These are phyloP conservation scores for Russula earlei DNA, from an alignment of 768 basidiomycete species.

Conservation along the genomic window DNA sequence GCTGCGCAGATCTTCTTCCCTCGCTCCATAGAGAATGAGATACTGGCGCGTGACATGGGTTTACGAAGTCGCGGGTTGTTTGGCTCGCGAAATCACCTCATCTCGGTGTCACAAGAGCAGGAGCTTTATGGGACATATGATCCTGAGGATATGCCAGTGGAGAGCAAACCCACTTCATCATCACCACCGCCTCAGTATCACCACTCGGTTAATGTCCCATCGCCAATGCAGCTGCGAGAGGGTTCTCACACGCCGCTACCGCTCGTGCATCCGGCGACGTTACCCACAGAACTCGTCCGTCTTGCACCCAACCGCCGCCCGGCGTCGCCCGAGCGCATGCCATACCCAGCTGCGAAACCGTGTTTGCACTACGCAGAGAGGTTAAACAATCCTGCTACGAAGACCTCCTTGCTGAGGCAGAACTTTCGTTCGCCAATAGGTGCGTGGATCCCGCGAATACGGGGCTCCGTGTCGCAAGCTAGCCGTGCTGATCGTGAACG, in stretches of 20 bases:
- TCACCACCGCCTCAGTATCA: neutral
- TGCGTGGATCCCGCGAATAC: neutral
- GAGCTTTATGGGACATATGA: constrained; percentile 18
- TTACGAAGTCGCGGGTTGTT: constrained; percentile 4
- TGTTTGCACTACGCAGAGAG: neutral
- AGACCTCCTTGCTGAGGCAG: neutral
- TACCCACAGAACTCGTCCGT: neutral
- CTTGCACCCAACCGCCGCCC: constrained; percentile 17
- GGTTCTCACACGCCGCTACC: neutral
- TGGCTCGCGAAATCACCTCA: constrained; percentile 7
- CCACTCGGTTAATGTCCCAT: neutral
- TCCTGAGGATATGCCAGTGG: neutral
- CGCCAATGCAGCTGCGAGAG: neutral
- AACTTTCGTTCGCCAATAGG: constrained; percentile 8
- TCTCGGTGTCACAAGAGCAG: constrained; percentile 17
- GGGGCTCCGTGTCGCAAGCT: neutral
- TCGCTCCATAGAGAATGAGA: constrained; percentile 19
- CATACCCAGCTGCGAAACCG: neutral
- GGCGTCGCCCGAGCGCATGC: neutral
- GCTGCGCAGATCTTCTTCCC: constrained; percentile 19
- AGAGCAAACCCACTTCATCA: neutral
- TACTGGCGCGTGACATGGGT: constrained; percentile 3
- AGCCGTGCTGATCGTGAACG: too few species aligned
- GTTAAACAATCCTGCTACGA: constrained; percentile 6
- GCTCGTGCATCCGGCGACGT: neutral